These are phyloP conservation scores for Cajanus cajan DNA, from an alignment of 306 rosid genomes.

Conservation along the genomic window DNA sequence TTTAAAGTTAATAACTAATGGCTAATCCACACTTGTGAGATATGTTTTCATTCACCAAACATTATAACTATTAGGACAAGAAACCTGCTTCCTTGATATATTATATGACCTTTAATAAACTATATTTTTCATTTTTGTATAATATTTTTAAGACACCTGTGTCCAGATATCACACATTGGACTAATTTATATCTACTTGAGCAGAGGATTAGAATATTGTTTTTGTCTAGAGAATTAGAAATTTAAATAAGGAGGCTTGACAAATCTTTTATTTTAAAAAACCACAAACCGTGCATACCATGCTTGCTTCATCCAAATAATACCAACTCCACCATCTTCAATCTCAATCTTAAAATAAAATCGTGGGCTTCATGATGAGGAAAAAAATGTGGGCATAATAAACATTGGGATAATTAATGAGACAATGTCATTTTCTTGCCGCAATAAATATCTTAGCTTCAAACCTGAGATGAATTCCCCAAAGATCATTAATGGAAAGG, in stretches of 20 bases:
- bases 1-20: too few species aligned
- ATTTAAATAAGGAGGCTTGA: too few species aligned
- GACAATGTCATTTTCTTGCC: slow-evolving; percentile 29
- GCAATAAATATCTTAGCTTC: slow-evolving; percentile 19
- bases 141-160: background rate
- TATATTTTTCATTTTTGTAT: too few species aligned
- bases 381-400: slow-evolving; percentile 1
- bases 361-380: slow-evolving; percentile 42
- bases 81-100: too few species aligned
- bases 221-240: too few species aligned
- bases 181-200: too few species aligned
- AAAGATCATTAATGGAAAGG: slow-evolving; percentile 23
- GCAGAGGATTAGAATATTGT: background rate
- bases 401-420: background rate
- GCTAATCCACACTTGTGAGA: too few species aligned
- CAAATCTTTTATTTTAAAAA: too few species aligned
- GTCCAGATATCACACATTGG: background rate
- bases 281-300: background rate
- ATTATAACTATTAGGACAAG: too few species aligned
- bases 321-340: slow-evolving; percentile 37
- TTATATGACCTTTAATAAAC: background rate
- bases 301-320: slow-evolving; percentile 25
- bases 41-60: too few species aligned
- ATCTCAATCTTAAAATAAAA: slow-evolving; percentile 34
- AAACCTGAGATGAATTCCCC: slow-evolving; percentile 33